phyloP scores from a whole-genome alignment of 2,329 filamentous ascomycete species.

The Curvularia hawaiiensis region DNA sequence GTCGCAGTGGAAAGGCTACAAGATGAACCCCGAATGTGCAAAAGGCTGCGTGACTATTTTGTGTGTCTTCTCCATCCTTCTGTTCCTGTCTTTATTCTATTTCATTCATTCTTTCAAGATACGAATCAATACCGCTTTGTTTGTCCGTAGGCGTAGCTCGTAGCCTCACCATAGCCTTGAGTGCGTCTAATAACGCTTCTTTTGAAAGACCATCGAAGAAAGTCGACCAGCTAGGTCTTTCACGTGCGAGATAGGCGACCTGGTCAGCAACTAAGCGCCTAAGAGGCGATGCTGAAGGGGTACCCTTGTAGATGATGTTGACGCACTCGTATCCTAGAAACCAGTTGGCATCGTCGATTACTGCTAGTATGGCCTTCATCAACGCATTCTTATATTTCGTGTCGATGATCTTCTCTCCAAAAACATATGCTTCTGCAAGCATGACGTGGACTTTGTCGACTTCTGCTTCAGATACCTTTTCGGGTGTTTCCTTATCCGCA shows the following conservation, averaged over 20 bases:
- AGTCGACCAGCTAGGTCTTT: not conserved
- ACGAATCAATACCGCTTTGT: not conserved
- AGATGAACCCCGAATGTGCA: too few species aligned
- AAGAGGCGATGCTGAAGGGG: not conserved
- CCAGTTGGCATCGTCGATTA: not conserved
- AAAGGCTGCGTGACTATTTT: too few species aligned
- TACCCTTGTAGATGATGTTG: not conserved
- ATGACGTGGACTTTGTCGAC: not conserved
- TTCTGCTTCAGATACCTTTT: not conserved
- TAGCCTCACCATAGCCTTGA: not conserved
- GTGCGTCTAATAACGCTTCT: not conserved
- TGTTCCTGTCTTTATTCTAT: too few species aligned
- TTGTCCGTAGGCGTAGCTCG: not conserved
- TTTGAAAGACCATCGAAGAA: not conserved
- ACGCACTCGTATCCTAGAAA: not conserved
- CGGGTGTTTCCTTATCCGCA: not conserved
- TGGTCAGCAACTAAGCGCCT: not conserved
- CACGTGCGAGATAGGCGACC: not conserved
- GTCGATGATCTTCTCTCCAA: not conserved
- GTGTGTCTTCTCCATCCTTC: too few species aligned
- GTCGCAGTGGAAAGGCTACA: too few species aligned
- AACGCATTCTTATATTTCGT: not conserved
- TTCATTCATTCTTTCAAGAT: too few species aligned
- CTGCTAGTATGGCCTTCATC: not conserved
- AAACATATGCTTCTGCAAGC: not conserved